These are phyloP conservation scores for Linnemannia exigua DNA, from an alignment of 192 early-diverging fungal species.

Conservation along the genomic window DNA sequence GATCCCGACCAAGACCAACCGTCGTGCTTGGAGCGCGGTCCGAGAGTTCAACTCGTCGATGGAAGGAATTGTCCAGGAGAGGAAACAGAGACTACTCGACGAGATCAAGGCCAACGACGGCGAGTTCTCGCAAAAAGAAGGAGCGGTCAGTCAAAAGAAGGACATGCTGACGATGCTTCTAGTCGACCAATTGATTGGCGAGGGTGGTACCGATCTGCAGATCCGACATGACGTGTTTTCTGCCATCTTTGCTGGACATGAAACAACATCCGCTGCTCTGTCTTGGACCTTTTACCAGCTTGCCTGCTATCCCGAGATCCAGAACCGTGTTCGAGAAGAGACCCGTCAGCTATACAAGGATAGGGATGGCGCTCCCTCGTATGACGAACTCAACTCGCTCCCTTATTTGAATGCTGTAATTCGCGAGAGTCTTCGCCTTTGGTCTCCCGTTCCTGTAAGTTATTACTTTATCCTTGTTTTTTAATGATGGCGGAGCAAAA, in stretches of 20 bases:
- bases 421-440: slow-evolving; percentile 65
- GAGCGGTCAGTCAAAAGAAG: slow-evolving; percentile 46
- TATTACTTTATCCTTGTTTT: neutral
- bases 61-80: slow-evolving; percentile 28
- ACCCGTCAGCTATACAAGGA: slow-evolving; percentile 31
- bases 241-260: slow-evolving; percentile 45
- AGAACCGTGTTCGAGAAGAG: slow-evolving; percentile 59
- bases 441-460: slow-evolving; percentile 66
- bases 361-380: slow-evolving; percentile 35
- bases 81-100: slow-evolving; percentile 27
- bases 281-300: slow-evolving; percentile 66
- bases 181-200: slow-evolving; percentile 36
- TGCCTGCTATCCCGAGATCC: slow-evolving; percentile 51
- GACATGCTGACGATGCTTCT: slow-evolving; percentile 48
- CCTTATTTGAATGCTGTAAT: slow-evolving; percentile 64
- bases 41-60: slow-evolving; percentile 31
- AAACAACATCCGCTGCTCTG: slow-evolving; percentile 65
- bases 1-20: slow-evolving; percentile 48
- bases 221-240: slow-evolving; percentile 49
- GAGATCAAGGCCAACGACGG: slow-evolving; percentile 31
- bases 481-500: neutral
- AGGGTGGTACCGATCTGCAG: slow-evolving; percentile 31
- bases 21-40: slow-evolving; percentile 40
- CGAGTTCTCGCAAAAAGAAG: slow-evolving; percentile 31
- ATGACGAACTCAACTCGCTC: slow-evolving; percentile 62